A percentile compares a stretch with the other conserved stretches of the same genome.
Conservation (phyloP, 495 filamentous ascomycete genomes). For the Neurospora intermedia region DNA sequence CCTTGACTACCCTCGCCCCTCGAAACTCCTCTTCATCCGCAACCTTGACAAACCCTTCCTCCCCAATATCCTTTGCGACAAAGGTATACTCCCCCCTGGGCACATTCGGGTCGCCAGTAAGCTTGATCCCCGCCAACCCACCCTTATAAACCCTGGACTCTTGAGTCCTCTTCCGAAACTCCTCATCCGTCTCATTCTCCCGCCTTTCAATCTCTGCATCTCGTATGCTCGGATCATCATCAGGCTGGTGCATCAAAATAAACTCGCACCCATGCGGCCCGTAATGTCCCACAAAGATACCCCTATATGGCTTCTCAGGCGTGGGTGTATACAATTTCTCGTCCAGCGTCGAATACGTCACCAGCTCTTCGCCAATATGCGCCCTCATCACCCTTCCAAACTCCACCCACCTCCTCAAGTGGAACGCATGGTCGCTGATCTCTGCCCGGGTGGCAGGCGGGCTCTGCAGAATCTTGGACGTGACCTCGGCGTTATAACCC, state of each 20-base stretch:
- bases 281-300: conserved; percentile 90
- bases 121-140: conserved; percentile 67
- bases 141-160: conserved; percentile 41
- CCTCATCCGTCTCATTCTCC: conserved; percentile 28
- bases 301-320: conserved; percentile 65
- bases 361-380: conserved; percentile 51
- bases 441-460: conserved; percentile 37
- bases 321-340: conserved; percentile 66
- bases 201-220: conserved; percentile 10
- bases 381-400: conserved; percentile 13
- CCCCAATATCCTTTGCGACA: conserved; percentile 62
- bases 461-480: conserved; percentile 6
- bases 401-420: conserved; percentile 63
- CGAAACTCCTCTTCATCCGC: conserved; percentile 52
- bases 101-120: conserved; percentile 84
- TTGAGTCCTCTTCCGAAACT: conserved; percentile 23
- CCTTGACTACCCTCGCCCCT: conserved; percentile 66
- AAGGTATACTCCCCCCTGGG: conserved; percentile 79
- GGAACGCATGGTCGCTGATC: conserved; percentile 54
- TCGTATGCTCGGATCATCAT: conserved; percentile 17
- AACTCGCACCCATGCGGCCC: conserved; percentile 84
- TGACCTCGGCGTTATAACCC: conserved; percentile 18
- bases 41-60: conserved; percentile 36
- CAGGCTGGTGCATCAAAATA: conserved; percentile 63
- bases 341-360: conserved; percentile 69